Evolutionary conservation across 192 early-diverging fungal genomes (phyloP).

Genomic region (Coemansia sp.): DNA sequence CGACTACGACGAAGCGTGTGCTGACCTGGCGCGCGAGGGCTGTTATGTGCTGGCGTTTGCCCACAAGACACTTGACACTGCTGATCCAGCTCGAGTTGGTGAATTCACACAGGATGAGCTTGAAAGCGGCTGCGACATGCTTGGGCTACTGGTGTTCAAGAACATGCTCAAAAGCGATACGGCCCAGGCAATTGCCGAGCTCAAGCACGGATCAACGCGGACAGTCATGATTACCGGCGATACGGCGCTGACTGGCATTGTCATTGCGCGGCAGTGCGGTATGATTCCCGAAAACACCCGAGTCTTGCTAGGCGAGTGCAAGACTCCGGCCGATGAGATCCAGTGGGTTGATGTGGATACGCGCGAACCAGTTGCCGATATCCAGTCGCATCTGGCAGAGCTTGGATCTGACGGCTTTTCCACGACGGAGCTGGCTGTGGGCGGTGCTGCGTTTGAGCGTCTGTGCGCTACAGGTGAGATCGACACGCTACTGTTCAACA

Average conservation of each 20-base stretch:
- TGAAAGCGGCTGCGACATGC: constrained; percentile 58
- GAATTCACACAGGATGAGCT: constrained; percentile 58
- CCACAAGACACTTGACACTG: constrained; percentile 54
- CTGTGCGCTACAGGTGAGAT: constrained; percentile 52
- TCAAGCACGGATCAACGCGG: constrained; percentile 69
- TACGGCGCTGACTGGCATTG: constrained; percentile 72
- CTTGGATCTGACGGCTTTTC: constrained; percentile 23
- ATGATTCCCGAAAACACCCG: constrained; percentile 18
- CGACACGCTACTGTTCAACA: constrained; percentile 61
- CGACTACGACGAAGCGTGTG: constrained; percentile 58
- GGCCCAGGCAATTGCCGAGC: constrained; percentile 61
- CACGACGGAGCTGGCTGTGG: constrained; percentile 66
- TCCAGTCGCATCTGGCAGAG: constrained; percentile 12
- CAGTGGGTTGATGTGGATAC: constrained; percentile 64
- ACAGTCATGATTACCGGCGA: constrained; percentile 86
- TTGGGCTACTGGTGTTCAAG: constrained; percentile 73
- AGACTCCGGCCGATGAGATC: constrained; percentile 41
- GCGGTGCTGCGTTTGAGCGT: constrained; percentile 66
- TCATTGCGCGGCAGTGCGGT: constrained; percentile 60
- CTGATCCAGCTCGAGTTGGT: constrained; percentile 56
- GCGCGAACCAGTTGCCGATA: constrained; percentile 34
- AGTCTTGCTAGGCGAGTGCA: constrained; percentile 58
- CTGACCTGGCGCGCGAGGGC: constrained; percentile 62
- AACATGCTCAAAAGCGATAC: constrained; percentile 79
- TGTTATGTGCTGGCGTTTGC: constrained; percentile 77